These are phyloP conservation scores for Protomyces gravidus DNA, from an alignment of 1,139 yeast species.

Conservation along the genomic window DNA sequence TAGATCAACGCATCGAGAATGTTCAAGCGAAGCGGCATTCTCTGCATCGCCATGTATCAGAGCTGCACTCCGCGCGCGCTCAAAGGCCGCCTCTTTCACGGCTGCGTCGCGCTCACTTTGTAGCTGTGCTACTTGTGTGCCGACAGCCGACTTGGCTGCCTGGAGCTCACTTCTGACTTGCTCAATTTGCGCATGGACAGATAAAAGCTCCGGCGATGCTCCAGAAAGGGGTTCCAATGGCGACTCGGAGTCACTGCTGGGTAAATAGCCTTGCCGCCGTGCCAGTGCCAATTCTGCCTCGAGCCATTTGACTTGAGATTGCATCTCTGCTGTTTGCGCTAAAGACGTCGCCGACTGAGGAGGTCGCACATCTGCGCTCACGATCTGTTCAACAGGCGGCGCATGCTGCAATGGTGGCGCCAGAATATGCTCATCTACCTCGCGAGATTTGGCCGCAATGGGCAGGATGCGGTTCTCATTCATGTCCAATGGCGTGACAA, in stretches of 20 bases:
- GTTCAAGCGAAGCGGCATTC: slow-evolving; percentile 11
- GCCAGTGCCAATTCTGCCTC: slow-evolving; percentile 35
- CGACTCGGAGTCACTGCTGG: slow-evolving; percentile 4
- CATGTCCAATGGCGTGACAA: not conserved
- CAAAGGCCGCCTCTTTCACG: slow-evolving; percentile 30
- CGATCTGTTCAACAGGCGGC: not conserved
- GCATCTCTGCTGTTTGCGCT: not conserved
- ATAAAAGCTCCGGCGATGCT: slow-evolving; percentile 31
- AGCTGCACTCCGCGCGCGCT: slow-evolving; percentile 27
- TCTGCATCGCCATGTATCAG: slow-evolving; percentile 18
- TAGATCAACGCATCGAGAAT: slow-evolving; percentile 28
- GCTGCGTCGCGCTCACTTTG: slow-evolving; percentile 35
- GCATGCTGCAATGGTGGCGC: slow-evolving; percentile 22
- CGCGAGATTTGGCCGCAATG: not conserved
- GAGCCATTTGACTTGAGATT: slow-evolving; percentile 32
- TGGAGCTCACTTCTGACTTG: slow-evolving; percentile 39
- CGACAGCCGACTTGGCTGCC: slow-evolving; percentile 41
- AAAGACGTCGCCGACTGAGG: not conserved
- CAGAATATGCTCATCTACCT: not conserved
- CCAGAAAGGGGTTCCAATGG: slow-evolving; percentile 9
- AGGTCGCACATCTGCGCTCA: not conserved
- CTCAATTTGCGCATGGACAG: slow-evolving; percentile 40
- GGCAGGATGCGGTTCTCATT: not conserved
- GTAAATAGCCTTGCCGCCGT: slow-evolving; percentile 34
- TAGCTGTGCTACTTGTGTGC: slow-evolving; percentile 37